These are phyloP conservation scores for Panellus pusillus DNA, from an alignment of 768 basidiomycete species.

Conservation along the genomic window DNA sequence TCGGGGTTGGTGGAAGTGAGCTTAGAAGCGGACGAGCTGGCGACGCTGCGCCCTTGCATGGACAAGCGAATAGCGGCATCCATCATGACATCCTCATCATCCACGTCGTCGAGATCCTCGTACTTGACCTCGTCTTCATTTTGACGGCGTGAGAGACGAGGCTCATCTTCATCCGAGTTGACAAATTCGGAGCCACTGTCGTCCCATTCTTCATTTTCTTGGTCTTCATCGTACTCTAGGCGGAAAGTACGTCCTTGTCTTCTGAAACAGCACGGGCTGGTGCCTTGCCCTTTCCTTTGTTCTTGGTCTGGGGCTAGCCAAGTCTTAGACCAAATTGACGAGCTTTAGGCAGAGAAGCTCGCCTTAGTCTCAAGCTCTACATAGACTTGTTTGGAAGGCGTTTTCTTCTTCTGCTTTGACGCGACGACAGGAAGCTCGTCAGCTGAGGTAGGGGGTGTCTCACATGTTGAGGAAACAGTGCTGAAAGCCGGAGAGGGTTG, in stretches of 20 bases:
- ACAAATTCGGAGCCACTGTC: constrained; percentile 66
- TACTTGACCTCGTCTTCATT: constrained; percentile 19
- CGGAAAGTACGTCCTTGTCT: constrained; percentile 31
- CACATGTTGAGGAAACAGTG: constrained; percentile 17
- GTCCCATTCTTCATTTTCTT: constrained; percentile 48
- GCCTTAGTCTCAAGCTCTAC: constrained; percentile 27
- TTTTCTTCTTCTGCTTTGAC: not conserved
- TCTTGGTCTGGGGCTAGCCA: constrained; percentile 18
- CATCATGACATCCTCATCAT: constrained; percentile 56
- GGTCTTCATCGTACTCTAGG: constrained; percentile 40
- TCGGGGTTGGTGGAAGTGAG: constrained; percentile 37
- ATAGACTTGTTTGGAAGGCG: constrained; percentile 14
- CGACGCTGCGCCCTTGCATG: constrained; percentile 36
- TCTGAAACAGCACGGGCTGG: constrained; percentile 25
- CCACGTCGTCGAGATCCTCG: constrained; percentile 36
- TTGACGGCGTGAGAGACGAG: constrained; percentile 11
- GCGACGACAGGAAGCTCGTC: constrained; percentile 15
- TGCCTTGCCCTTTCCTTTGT: constrained; percentile 39
- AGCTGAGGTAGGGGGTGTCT: constrained; percentile 20
- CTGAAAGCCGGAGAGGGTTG: constrained; percentile 23
- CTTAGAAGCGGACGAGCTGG: constrained; percentile 37
- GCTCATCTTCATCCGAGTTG: constrained; percentile 24
- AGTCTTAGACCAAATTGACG: not conserved
- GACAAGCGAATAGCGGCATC: constrained; percentile 58
- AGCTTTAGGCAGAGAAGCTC: constrained; percentile 4